These are phyloP conservation scores for Abrus pulchellus DNA, from an alignment of 306 rosid genomes.

Conservation along the genomic window DNA sequence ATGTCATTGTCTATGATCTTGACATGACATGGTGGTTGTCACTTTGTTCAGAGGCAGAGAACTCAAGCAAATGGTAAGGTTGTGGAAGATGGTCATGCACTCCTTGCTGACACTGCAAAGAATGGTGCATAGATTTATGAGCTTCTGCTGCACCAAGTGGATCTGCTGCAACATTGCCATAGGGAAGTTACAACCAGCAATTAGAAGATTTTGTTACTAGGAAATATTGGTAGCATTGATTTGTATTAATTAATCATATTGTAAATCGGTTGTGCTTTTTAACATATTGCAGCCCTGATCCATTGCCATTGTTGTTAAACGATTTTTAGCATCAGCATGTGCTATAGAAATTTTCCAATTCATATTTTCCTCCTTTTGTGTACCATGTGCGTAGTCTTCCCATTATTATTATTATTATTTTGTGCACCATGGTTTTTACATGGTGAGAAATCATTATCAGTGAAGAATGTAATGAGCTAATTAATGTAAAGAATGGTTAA, in stretches of 20 bases:
- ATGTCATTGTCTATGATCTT: conserved; percentile 47
- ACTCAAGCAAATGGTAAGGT: conserved; percentile 89
- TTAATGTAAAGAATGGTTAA: conserved; percentile 16
- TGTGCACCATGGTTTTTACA: conserved; percentile 9
- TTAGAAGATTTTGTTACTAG: conserved; percentile 43
- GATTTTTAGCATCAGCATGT: conserved; percentile 41
- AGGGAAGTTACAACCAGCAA: conserved; percentile 47
- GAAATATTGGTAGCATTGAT: conserved; percentile 41
- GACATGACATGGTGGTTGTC: conserved; percentile 47
- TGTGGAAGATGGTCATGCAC: conserved; percentile 76
- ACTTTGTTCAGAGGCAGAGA: conserved; percentile 83
- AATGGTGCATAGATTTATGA: conserved; percentile 67
- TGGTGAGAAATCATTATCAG: conserved; percentile 13
- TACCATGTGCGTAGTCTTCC: conserved; percentile 42
- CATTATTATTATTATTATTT: neutral
- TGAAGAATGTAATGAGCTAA: neutral
- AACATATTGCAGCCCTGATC: conserved; percentile 49
- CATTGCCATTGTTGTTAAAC: conserved; percentile 37
- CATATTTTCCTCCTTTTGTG: conserved; percentile 17
- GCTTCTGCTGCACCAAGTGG: conserved; percentile 46
- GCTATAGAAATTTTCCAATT: conserved; percentile 43
- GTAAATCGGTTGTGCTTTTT: conserved; percentile 55
- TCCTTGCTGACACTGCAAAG: conserved; percentile 72
- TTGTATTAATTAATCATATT: conserved; percentile 49
- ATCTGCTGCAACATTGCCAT: conserved; percentile 45